These are phyloP conservation scores for Prosopis cineraria DNA, from an alignment of 306 rosid genomes.

Conservation along the genomic window DNA sequence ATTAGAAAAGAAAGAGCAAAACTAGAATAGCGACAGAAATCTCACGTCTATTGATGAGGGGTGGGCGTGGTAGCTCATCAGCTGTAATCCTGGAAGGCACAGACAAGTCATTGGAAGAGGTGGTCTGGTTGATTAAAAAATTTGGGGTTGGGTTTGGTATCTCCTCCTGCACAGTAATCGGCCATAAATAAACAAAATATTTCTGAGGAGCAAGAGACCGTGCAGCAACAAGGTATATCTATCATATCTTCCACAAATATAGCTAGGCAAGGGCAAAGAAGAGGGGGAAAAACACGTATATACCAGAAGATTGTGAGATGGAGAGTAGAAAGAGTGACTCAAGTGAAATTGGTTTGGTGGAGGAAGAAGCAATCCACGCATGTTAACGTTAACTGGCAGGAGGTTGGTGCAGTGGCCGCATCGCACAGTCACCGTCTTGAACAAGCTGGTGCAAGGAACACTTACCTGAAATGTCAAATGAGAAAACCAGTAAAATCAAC, in stretches of 20 bases:
- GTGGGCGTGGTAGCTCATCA: conserved; percentile 83
- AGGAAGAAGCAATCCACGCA: conserved; percentile 88
- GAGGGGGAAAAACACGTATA: not conserved
- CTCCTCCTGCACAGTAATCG: conserved; percentile 58
- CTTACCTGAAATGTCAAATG: conserved; percentile 59
- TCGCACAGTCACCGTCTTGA: conserved; percentile 93
- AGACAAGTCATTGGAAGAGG: conserved; percentile 55
- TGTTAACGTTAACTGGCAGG: conserved; percentile 90
- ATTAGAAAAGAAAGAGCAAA: not conserved
- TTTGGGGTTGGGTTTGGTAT: conserved; percentile 70
- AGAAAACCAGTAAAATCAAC: not conserved
- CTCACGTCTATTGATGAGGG: conserved; percentile 86
- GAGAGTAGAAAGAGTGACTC: conserved; percentile 80
- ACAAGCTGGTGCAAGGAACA: conserved; percentile 94
- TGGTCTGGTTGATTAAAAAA: conserved; percentile 61
- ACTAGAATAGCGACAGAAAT: conserved; percentile 5
- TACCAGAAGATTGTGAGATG: conserved; percentile 81
- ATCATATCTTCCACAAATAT: not conserved
- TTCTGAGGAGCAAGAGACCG: not conserved
- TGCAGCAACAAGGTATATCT: not conserved
- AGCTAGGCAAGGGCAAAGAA: not conserved
- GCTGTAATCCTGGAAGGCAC: conserved; percentile 55
- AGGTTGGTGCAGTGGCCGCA: conserved; percentile 98
- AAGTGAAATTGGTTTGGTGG: conserved; percentile 82
- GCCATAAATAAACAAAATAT: not conserved